These are phyloP conservation scores for Starmera dryadoides DNA, from an alignment of 805 yeast genomes.

Conservation along the genomic window DNA sequence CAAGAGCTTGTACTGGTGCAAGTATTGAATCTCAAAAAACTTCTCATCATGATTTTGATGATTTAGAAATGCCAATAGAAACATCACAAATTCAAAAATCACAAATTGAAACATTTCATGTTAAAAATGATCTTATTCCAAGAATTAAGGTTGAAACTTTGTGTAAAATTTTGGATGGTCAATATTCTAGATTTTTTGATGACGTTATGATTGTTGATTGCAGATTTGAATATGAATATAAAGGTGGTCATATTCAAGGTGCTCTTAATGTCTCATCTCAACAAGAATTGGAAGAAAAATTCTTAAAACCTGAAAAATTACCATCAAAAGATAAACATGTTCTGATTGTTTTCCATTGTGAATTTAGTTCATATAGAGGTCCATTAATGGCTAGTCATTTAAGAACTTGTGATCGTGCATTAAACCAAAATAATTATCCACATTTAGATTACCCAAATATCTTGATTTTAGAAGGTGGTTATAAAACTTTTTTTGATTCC, in stretches of 20 bases:
- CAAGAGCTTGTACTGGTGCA: too few relatives aligned
- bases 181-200: constrained; percentile 35
- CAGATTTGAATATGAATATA: constrained; percentile 84
- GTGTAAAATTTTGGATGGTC: constrained; percentile 50
- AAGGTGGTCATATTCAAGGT: constrained; percentile 86
- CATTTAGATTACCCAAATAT: constrained; percentile 81
- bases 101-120: constrained; percentile 33
- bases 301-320: constrained; percentile 25
- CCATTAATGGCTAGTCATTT: constrained; percentile 87
- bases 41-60: constrained; percentile 7
- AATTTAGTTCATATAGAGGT: constrained; percentile 88
- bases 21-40: constrained; percentile 4
- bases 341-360: constrained; percentile 86
- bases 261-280: constrained; percentile 75
- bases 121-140: constrained; percentile 57
- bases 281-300: constrained; percentile 53
- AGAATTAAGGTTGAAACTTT: constrained; percentile 56
- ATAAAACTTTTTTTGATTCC: constrained; percentile 63
- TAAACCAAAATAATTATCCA: constrained; percentile 75
- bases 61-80: constrained; percentile 7
- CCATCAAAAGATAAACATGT: constrained; percentile 20
- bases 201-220: constrained; percentile 66
- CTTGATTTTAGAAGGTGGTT: constrained; percentile 86
- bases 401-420: constrained; percentile 71
- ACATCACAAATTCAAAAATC: constrained; percentile 19